A percentile compares a stretch with the other conserved stretches of the same genome.
phyloP scores from a whole-genome alignment of 805 yeast species.

The Diddensiella transvaalensis region DNA sequence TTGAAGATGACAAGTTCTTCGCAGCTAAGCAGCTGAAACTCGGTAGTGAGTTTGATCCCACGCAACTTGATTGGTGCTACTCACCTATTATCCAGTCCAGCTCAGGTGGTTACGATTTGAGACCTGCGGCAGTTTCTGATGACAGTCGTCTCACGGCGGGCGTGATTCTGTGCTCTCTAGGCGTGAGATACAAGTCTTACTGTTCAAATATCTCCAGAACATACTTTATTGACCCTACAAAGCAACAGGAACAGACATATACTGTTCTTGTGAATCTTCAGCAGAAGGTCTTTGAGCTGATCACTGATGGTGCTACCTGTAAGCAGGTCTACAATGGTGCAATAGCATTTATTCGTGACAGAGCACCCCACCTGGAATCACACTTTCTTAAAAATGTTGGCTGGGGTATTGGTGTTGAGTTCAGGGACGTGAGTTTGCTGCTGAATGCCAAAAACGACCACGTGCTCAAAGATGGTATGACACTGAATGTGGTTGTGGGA shows the following conservation, averaged over 20 bases:
- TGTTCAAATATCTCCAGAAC: slow-evolving; percentile 87
- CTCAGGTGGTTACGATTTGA: slow-evolving; percentile 63
- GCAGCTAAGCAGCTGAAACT: slow-evolving; percentile 49
- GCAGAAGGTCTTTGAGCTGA: slow-evolving; percentile 52
- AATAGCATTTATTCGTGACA: slow-evolving; percentile 53
- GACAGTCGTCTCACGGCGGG: slow-evolving; percentile 65
- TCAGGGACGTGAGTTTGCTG: slow-evolving; percentile 73
- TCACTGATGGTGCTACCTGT: slow-evolving; percentile 69
- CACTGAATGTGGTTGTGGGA: slow-evolving; percentile 73
- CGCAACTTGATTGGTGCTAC: slow-evolving; percentile 86
- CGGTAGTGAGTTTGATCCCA: slow-evolving; percentile 69
- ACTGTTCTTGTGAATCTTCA: slow-evolving; percentile 72
- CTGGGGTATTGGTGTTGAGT: slow-evolving; percentile 84
- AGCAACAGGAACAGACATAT: slow-evolving; percentile 73
- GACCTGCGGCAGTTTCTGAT: slow-evolving; percentile 76
- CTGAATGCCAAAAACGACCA: slow-evolving; percentile 72
- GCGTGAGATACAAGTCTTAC: slow-evolving; percentile 82
- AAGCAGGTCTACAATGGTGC: slow-evolving; percentile 64
- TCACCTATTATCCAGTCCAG: slow-evolving; percentile 88
- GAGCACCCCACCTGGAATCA: slow-evolving; percentile 60
- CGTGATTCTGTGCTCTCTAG: slow-evolving; percentile 77
- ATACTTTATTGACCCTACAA: slow-evolving; percentile 83
- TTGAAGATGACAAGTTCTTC: slow-evolving; percentile 74
- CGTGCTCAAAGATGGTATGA: slow-evolving; percentile 63
- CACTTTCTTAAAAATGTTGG: slow-evolving; percentile 79